A percentile compares a stretch with the other conserved stretches of the same genome.
Evolutionary conservation across 345 rosid species (phyloP).

Genomic region (Brassica rapa): DNA sequence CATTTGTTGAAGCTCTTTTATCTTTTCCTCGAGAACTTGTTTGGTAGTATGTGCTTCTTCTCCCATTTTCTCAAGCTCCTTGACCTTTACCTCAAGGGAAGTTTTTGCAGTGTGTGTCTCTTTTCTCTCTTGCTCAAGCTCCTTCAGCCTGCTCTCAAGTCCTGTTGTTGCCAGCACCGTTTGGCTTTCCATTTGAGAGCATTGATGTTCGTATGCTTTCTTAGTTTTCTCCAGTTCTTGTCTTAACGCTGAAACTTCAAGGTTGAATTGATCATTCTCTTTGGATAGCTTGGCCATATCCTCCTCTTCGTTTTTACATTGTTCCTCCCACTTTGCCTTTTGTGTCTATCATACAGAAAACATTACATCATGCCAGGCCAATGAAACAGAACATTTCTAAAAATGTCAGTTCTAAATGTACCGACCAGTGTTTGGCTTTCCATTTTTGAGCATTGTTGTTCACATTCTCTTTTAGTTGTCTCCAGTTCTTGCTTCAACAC

Average conservation of each 20-base stretch:
- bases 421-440: constrained; percentile 59
- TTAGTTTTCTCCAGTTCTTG: constrained; percentile 54
- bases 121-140: constrained; percentile 61
- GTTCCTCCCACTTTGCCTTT: constrained; percentile 52
- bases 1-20: constrained; percentile 60
- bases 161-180: constrained; percentile 49
- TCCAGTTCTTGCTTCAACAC: constrained; percentile 57
- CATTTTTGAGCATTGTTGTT: constrained; percentile 49
- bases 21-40: constrained; percentile 45
- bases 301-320: constrained; percentile 50
- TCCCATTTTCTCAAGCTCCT: constrained; percentile 67
- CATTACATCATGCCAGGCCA: constrained; percentile 2
- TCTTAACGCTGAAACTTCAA: constrained; percentile 43
- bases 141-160: constrained; percentile 50
- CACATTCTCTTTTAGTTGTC: constrained; percentile 45
- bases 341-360: constrained; percentile 42
- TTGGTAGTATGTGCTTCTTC: constrained; percentile 51
- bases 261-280: constrained; percentile 45
- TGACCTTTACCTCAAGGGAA: constrained; percentile 46
- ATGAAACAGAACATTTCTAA: background rate
- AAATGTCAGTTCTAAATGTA: background rate
- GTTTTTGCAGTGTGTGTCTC: constrained; percentile 49
- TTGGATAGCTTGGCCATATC: constrained; percentile 42
- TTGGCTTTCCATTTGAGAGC: constrained; percentile 61
- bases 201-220: constrained; percentile 49